Evolutionary conservation across 495 filamentous ascomycete species (phyloP).

Genomic region (Emericellopsis terricola): DNA sequence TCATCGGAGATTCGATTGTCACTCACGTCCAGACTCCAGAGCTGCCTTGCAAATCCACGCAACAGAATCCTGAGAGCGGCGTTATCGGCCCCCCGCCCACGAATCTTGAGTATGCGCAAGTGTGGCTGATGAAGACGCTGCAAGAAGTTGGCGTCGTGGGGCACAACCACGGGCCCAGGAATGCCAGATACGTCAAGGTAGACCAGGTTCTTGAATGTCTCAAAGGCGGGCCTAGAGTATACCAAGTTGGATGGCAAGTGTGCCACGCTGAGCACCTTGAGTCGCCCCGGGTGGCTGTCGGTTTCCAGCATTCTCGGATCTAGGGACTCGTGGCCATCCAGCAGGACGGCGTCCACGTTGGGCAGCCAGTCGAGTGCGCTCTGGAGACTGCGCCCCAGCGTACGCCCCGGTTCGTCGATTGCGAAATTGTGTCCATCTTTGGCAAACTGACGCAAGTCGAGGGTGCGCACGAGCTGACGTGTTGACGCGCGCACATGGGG

Average conservation of each 20-base stretch:
- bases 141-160: too few species aligned
- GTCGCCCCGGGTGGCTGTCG: not conserved
- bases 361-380: slow-evolving; percentile 13
- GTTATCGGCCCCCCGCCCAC: slow-evolving; percentile 19
- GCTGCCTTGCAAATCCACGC: slow-evolving; percentile 10
- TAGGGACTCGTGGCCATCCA: slow-evolving; percentile 18
- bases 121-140: too few species aligned
- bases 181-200: slow-evolving; percentile 26
- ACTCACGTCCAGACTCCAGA: slow-evolving; percentile 29
- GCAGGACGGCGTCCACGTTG: slow-evolving; percentile 16
- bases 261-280: too few species aligned
- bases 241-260: too few species aligned
- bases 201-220: slow-evolving; percentile 13
- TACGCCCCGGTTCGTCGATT: slow-evolving; percentile 10
- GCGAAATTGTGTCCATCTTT: slow-evolving; percentile 13
- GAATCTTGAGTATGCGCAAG: slow-evolving; percentile 22
- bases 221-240: too few species aligned
- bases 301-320: slow-evolving; percentile 8
- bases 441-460: slow-evolving; percentile 20
- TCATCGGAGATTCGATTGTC: slow-evolving; percentile 20
- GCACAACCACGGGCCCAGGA: slow-evolving; percentile 18
- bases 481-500: slow-evolving; percentile 9
- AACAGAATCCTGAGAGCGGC: slow-evolving; percentile 10
- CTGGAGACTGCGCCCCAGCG: slow-evolving; percentile 14
- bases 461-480: slow-evolving; percentile 12